phyloP scores from a whole-genome alignment of 129 eudicot genomes.

The Erigeron canadensis region DNA sequence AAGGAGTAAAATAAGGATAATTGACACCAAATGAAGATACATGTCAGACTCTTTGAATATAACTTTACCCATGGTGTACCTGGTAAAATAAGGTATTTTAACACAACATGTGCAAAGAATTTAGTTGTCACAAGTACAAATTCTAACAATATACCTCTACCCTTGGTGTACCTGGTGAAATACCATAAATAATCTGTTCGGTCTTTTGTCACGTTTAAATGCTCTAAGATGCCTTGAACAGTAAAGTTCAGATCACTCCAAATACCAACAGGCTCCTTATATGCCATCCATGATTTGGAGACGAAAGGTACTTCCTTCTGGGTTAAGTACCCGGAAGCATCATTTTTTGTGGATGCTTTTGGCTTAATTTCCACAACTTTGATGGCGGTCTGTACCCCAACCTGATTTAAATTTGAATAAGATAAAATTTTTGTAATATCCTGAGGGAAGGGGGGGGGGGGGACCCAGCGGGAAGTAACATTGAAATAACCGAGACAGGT shows the following conservation, averaged over 20 bases:
- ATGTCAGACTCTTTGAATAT: too few species aligned
- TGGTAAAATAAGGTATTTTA: too few species aligned
- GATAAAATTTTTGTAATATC: too few species aligned
- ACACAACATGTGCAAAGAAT: too few species aligned
- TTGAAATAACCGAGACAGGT: too few species aligned
- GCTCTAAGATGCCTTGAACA: constrained; percentile 77
- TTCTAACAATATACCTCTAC: too few species aligned
- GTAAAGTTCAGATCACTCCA: constrained; percentile 75
- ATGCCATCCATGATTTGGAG: constrained; percentile 58
- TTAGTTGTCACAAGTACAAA: too few species aligned
- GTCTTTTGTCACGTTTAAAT: constrained; percentile 88
- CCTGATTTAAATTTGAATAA: constrained; percentile 48
- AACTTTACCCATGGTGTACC: too few species aligned
- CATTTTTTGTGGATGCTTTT: constrained; percentile 29
- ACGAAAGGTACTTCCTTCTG: constrained; percentile 27
- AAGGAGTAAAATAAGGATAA: too few species aligned
- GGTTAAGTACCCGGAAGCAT: constrained; percentile 24
- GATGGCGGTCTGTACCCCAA: constrained; percentile 83
- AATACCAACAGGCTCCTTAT: constrained; percentile 71
- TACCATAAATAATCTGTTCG: constrained; percentile 90
- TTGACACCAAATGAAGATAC: too few species aligned
- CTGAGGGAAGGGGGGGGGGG: too few species aligned
- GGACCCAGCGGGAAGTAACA: too few species aligned
- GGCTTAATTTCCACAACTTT: constrained; percentile 40
- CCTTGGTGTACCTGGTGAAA: constrained; percentile 69